Conservation (phyloP, 805 yeast genomes). For the Candida tallmaniae region DNA sequence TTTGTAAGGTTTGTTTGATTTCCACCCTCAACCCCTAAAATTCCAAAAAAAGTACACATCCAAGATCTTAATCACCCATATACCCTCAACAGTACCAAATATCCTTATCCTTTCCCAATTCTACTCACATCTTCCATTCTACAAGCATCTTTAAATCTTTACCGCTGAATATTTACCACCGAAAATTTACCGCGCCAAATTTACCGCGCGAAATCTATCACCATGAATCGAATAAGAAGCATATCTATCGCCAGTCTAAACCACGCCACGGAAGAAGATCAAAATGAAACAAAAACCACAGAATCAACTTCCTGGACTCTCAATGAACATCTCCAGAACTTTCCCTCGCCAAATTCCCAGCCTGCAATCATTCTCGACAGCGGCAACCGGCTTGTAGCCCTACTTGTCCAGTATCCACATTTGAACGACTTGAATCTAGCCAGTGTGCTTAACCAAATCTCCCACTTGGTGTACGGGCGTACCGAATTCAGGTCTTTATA, state of each 20-base stretch:
- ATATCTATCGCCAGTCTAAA: conserved; percentile 11
- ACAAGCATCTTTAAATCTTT: no score
- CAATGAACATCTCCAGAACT: conserved; percentile 55
- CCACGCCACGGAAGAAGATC: conserved; percentile 4
- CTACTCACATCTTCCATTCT: no score
- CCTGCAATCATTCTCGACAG: conserved; percentile 4
- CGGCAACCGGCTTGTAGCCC: conserved; percentile 52
- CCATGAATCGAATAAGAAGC: conserved; percentile 12
- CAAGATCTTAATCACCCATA: no score
- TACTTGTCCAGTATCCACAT: conserved; percentile 54
- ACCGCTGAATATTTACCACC: no score
- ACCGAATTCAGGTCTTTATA: conserved; percentile 71
- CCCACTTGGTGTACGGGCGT: conserved; percentile 51
- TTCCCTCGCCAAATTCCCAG: conserved; percentile 35
- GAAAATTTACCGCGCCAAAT: no score
- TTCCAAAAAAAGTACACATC: no score
- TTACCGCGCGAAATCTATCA: background rate
- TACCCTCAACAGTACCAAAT: no score
- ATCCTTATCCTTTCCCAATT: no score
- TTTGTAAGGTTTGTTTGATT: no score
- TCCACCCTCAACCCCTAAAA: no score
- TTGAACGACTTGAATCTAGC: conserved; percentile 63
- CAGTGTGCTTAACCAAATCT: conserved; percentile 54
- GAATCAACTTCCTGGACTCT: conserved; percentile 52
- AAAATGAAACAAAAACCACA: background rate